phyloP scores from a whole-genome alignment of 129 eudicot genomes.

The Calendula officinalis region DNA sequence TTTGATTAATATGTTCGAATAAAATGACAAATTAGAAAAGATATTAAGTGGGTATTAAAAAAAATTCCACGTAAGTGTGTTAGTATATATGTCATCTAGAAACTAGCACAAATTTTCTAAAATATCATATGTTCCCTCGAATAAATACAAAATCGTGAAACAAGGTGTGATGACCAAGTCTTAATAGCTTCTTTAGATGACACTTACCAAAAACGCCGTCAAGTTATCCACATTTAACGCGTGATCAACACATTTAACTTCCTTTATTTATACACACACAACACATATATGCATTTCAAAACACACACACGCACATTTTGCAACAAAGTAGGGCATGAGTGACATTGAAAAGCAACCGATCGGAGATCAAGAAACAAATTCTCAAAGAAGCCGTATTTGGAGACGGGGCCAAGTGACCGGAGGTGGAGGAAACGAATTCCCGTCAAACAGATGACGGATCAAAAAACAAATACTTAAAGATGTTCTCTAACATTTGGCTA shows the following conservation, averaged over 20 bases:
- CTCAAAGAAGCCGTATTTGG: conserved; percentile 19
- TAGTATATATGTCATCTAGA: too few relatives aligned
- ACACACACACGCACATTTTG: neutral
- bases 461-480: conserved; percentile 16
- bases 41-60: too few relatives aligned
- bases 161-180: conserved; percentile 14
- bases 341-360: conserved; percentile 22
- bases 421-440: neutral
- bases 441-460: conserved; percentile 16
- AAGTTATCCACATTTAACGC: conserved; percentile 12
- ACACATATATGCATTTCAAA: neutral
- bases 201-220: conserved; percentile 24
- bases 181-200: neutral
- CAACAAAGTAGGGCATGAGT: conserved; percentile 10
- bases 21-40: too few relatives aligned
- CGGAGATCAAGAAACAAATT: conserved; percentile 25
- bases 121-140: neutral
- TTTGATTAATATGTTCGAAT: too few relatives aligned
- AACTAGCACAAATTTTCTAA: too few relatives aligned
- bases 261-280: neutral
- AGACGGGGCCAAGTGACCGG: conserved; percentile 1
- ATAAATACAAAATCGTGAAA: conserved; percentile 9
- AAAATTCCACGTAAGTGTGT: too few relatives aligned
- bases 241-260: conserved; percentile 1
- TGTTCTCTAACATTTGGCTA: neutral